Evolutionary conservation across 495 filamentous ascomycete genomes (phyloP).

Genomic region (Penicillium canescens): DNA sequence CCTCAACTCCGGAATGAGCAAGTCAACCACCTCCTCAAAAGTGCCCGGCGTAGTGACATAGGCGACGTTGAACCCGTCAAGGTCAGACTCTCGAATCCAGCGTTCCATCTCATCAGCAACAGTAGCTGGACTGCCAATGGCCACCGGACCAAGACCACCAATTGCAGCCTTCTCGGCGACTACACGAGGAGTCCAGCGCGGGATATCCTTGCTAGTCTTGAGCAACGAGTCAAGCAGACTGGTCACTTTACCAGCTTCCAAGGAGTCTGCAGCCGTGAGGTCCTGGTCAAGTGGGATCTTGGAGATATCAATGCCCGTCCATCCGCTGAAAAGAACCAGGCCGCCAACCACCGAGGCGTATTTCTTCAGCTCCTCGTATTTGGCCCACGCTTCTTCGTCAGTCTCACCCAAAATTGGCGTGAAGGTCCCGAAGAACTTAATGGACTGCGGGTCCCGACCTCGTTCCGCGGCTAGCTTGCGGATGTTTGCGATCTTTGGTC

Average conservation of each 20-base stretch:
- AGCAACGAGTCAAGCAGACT: constrained; percentile 53
- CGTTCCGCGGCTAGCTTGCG: constrained; percentile 48
- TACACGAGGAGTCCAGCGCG: constrained; percentile 50
- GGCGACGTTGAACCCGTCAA: constrained; percentile 63
- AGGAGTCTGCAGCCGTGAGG: constrained; percentile 49
- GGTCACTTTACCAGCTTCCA: constrained; percentile 53
- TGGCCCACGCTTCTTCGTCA: constrained; percentile 56
- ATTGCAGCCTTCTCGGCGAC: constrained; percentile 60
- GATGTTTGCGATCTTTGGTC: constrained; percentile 56
- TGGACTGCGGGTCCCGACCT: constrained; percentile 53
- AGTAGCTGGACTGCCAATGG: constrained; percentile 52
- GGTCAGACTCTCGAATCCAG: constrained; percentile 57
- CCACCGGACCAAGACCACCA: constrained; percentile 54
- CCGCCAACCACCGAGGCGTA: constrained; percentile 57
- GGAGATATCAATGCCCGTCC: constrained; percentile 64
- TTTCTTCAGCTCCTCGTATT: constrained; percentile 51
- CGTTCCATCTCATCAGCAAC: constrained; percentile 61
- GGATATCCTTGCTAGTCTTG: constrained; percentile 48
- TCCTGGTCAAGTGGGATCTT: constrained; percentile 57
- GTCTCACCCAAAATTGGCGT: constrained; percentile 58
- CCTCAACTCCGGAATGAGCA: constrained; percentile 59
- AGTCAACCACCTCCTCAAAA: constrained; percentile 62
- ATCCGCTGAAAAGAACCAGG: constrained; percentile 59
- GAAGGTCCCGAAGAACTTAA: constrained; percentile 63
- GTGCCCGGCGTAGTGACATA: constrained; percentile 58